Percentiles rank a stretch among this genome's conserved stretches.
These are phyloP conservation scores for Eremomyces bilateralis DNA, from an alignment of 495 filamentous ascomycete genomes.

Conservation along the genomic window DNA sequence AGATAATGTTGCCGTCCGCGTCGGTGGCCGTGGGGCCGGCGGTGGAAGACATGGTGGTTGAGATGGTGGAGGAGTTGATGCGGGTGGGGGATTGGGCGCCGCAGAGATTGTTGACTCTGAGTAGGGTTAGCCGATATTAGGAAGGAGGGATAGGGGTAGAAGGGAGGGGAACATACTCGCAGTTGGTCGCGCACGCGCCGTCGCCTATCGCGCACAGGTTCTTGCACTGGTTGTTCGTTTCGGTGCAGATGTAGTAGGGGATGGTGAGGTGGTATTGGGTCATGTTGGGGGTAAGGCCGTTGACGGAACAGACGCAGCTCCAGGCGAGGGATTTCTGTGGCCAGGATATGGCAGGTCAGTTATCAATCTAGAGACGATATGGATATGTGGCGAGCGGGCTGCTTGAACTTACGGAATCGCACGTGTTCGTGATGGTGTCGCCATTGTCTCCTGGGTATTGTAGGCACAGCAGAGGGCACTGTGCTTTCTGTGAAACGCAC, in stretches of 20 bases:
- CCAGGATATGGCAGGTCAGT: neutral
- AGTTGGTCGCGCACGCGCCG: conserved; percentile 36
- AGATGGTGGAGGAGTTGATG: conserved; percentile 34
- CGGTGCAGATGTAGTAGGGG: conserved; percentile 63
- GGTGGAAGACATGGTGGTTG: conserved; percentile 22
- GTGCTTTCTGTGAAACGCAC: conserved; percentile 43
- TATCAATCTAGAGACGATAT: neutral
- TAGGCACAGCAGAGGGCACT: conserved; percentile 61
- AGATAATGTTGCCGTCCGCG: conserved; percentile 11
- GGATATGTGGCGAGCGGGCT: neutral
- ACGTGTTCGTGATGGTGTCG: conserved; percentile 35
- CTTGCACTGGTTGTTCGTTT: conserved; percentile 52
- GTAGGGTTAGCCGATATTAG: neutral
- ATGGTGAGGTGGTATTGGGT: conserved; percentile 71
- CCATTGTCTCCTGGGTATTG: conserved; percentile 34
- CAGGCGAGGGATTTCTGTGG: conserved; percentile 42
- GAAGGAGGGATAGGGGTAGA: neutral
- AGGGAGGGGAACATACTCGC: conserved; percentile 22
- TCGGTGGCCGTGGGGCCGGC: conserved; percentile 13
- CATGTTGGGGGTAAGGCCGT: conserved; percentile 49
- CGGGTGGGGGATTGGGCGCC: conserved; percentile 49
- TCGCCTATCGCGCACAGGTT: conserved; percentile 32
- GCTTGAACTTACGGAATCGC: conserved; percentile 55
- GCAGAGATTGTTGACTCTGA: conserved; percentile 42
- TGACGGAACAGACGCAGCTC: conserved; percentile 46